Evolutionary conservation across 2,329 filamentous ascomycete species (phyloP).

Genomic region (Alternaria sp.): DNA sequence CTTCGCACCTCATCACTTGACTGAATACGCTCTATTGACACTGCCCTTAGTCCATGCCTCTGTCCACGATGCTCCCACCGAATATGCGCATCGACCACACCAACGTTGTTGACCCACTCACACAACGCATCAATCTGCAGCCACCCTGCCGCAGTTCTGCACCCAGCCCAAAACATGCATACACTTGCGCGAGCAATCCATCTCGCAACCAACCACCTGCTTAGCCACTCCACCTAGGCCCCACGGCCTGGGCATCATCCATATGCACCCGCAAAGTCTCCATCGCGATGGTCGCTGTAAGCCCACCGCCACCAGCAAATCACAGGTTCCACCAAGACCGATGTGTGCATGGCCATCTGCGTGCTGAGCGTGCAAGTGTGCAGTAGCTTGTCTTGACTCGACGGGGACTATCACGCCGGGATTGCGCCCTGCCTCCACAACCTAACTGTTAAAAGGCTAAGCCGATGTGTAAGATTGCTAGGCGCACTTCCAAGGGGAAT

Average conservation of each 20-base stretch:
- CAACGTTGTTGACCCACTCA: conserved; percentile 19
- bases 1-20: background rate
- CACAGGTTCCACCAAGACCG: conserved; percentile 23
- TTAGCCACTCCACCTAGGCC: conserved; percentile 11
- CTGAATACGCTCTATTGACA: background rate
- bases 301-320: conserved; percentile 21
- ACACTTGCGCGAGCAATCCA: conserved; percentile 19
- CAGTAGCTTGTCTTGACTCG: conserved; percentile 27
- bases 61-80: background rate
- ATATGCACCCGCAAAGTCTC: conserved; percentile 15
- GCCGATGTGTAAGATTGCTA: conserved; percentile 13
- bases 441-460: conserved; percentile 9
- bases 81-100: background rate
- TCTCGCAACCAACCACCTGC: conserved; percentile 21
- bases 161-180: conserved; percentile 18
- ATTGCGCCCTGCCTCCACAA: conserved; percentile 9
- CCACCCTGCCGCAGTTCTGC: conserved; percentile 18
- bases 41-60: background rate
- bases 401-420: conserved; percentile 19
- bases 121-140: conserved; percentile 24
- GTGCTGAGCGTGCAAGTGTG: conserved; percentile 28
- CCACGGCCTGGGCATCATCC: conserved; percentile 16
- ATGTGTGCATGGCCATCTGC: conserved; percentile 24
- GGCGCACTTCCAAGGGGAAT: conserved; percentile 4
- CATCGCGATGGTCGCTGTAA: conserved; percentile 18